Evolutionary conservation across 2,329 filamentous ascomycete genomes (phyloP).

Genomic region (Colletotrichum sp.): DNA sequence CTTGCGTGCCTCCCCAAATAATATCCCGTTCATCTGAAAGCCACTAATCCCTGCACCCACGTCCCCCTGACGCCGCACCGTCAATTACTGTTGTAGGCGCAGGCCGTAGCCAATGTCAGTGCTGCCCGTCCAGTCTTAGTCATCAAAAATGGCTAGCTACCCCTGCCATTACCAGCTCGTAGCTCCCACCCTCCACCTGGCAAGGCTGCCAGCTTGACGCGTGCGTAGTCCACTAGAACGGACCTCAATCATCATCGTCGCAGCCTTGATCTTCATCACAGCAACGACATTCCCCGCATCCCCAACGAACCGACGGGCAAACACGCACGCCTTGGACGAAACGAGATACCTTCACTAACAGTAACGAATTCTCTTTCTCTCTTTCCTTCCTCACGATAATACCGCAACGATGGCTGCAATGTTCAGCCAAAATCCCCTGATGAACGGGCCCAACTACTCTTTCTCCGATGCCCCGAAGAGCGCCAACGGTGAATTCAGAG

Average conservation of each 20-base stretch:
- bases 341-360: not conserved
- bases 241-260: constrained; percentile 29
- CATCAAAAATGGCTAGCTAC: constrained; percentile 37
- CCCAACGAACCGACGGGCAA: constrained; percentile 17
- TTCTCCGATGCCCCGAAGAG: constrained; percentile 65
- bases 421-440: constrained; percentile 72
- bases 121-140: constrained; percentile 37
- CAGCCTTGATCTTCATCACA: constrained; percentile 12
- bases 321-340: not conserved
- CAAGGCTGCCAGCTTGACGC: constrained; percentile 60
- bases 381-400: constrained; percentile 9
- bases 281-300: constrained; percentile 5
- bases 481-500: constrained; percentile 58
- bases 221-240: constrained; percentile 28
- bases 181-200: constrained; percentile 16
- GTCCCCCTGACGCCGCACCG: not conserved
- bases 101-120: not conserved
- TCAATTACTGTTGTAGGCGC: constrained; percentile 15
- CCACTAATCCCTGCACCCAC: constrained; percentile 13
- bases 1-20: not conserved
- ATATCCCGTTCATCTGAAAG: constrained; percentile 7
- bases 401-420: constrained; percentile 61
- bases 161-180: constrained; percentile 23
- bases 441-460: constrained; percentile 73
- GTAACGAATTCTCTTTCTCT: not conserved